phyloP scores from a whole-genome alignment of 257 asterid species.

The Solanum chiquidenum region DNA sequence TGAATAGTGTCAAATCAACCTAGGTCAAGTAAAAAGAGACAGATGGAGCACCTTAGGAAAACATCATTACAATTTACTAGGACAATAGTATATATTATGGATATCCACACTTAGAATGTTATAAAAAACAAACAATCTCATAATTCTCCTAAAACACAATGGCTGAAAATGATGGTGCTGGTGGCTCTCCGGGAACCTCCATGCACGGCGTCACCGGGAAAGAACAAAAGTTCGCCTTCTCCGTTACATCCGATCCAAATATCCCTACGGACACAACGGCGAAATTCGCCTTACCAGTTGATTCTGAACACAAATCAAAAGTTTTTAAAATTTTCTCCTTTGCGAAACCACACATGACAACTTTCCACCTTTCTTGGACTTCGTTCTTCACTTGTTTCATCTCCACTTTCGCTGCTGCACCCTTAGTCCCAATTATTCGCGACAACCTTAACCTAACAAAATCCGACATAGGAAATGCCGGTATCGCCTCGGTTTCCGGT shows the following conservation, averaged over 20 bases:
- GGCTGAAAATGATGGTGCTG: conserved; percentile 12
- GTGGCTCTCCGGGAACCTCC: conserved; percentile 37
- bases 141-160: background rate
- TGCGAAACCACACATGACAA: conserved; percentile 44
- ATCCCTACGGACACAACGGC: conserved; percentile 17
- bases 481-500: conserved; percentile 49
- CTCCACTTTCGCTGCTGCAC: conserved; percentile 55
- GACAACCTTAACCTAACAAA: conserved; percentile 39
- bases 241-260: conserved; percentile 12
- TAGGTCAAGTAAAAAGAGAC: too few species aligned
- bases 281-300: conserved; percentile 38
- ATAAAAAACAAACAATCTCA: background rate
- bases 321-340: conserved; percentile 30
- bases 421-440: conserved; percentile 52
- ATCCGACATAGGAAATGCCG: conserved; percentile 46
- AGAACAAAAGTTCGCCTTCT: conserved; percentile 40
- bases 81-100: background rate
- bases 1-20: too few species aligned
- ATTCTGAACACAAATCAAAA: conserved; percentile 54
- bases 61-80: too few species aligned
- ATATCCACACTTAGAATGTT: background rate
- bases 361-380: conserved; percentile 56
- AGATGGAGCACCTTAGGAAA: too few species aligned
- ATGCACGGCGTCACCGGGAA: conserved; percentile 53
- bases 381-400: conserved; percentile 52